These are phyloP conservation scores for Pelargonium fulgidum DNA, from an alignment of 441 rosid genomes.

Conservation along the genomic window DNA sequence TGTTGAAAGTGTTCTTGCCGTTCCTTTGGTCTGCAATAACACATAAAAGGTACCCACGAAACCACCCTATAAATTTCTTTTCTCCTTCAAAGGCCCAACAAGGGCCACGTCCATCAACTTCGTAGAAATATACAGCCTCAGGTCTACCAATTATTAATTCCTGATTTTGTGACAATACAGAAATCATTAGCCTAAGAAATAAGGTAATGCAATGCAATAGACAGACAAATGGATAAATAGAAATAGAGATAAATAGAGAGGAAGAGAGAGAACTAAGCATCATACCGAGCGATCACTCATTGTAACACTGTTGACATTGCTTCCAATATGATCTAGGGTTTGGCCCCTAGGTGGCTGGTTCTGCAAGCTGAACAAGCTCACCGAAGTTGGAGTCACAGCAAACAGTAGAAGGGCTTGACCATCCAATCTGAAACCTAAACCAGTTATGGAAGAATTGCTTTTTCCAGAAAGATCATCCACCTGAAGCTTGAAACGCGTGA, in stretches of 20 bases:
- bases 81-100: constrained; percentile 99
- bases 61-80: constrained; percentile 88
- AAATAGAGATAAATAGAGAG: background rate
- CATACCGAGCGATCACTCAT: constrained; percentile 93
- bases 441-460: constrained; percentile 45
- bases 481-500: constrained; percentile 78
- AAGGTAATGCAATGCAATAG: background rate
- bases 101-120: constrained; percentile 97
- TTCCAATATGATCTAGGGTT: constrained; percentile 80
- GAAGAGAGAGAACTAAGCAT: constrained; percentile 9
- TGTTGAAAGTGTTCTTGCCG: constrained; percentile 60
- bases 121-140: constrained; percentile 93
- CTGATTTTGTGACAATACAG: constrained; percentile 36
- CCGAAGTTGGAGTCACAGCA: constrained; percentile 70
- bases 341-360: constrained; percentile 69
- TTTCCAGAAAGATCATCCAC: constrained; percentile 40
- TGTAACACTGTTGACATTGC: constrained; percentile 54
- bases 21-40: constrained; percentile 83
- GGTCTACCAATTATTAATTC: constrained; percentile 88
- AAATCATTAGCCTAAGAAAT: constrained; percentile 12
- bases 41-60: constrained; percentile 84
- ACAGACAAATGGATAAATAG: background rate
- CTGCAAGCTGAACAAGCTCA: constrained; percentile 67
- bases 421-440: constrained; percentile 83
- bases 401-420: constrained; percentile 81